These are phyloP conservation scores for Pseudonitzschia multistriata DNA, from an alignment of 108 stramenopile genomes.

Conservation along the genomic window DNA sequence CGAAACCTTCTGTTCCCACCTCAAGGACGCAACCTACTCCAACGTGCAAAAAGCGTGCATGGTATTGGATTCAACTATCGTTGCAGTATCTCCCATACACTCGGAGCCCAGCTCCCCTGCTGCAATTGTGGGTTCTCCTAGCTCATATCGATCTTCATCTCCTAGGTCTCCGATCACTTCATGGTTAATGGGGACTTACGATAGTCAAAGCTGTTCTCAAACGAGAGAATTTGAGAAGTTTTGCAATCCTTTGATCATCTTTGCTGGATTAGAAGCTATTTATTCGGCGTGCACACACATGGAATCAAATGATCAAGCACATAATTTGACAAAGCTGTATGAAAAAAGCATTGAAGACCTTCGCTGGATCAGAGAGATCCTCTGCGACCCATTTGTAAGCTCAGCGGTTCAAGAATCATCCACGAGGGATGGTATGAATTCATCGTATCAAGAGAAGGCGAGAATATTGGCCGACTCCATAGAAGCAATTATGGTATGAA, in stretches of 20 bases:
- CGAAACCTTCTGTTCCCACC: slow-evolving; percentile 1
- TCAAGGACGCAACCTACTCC: slow-evolving; percentile 1
- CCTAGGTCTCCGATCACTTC: slow-evolving; percentile 12
- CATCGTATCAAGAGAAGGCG: slow-evolving; percentile 12
- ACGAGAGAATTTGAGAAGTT: slow-evolving; percentile 13
- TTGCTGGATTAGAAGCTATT: slow-evolving; percentile 11
- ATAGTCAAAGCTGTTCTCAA: background rate
- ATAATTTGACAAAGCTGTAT: background rate
- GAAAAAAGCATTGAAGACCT: slow-evolving; percentile 4
- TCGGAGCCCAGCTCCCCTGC: background rate
- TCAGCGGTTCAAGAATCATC: background rate
- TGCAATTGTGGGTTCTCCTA: background rate
- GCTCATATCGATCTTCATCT: slow-evolving; percentile 2
- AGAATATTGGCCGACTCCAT: background rate
- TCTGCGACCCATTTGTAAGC: slow-evolving; percentile 15
- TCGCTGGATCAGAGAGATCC: background rate
- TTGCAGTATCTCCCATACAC: background rate
- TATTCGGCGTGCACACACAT: slow-evolving; percentile 6
- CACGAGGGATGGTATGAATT: background rate
- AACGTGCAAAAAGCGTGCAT: slow-evolving; percentile 6
- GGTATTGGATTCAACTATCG: background rate
- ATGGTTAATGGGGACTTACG: slow-evolving; percentile 6
- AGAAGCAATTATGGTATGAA: slow-evolving; percentile 11
- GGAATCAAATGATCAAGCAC: slow-evolving; percentile 6
- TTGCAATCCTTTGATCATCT: slow-evolving; percentile 9